Conservation (phyloP, 148 eudicot species). For the Fagopyrum esculentum region DNA sequence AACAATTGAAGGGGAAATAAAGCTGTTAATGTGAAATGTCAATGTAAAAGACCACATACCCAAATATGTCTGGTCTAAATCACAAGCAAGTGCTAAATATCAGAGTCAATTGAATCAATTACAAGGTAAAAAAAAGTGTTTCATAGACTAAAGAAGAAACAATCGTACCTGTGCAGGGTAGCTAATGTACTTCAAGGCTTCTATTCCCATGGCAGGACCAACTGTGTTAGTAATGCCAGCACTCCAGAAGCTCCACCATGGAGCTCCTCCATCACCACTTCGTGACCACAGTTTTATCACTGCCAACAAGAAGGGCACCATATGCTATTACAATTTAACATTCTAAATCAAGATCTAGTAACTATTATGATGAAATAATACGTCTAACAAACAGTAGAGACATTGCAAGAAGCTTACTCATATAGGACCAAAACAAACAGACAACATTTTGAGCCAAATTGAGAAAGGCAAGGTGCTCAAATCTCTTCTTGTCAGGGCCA, state of each 20-base stretch:
- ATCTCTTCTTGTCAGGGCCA: slow-evolving; percentile 84
- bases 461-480: slow-evolving; percentile 84
- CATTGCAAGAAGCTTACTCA: slow-evolving; percentile 51
- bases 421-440: slow-evolving; percentile 84
- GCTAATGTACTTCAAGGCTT: slow-evolving; percentile 90
- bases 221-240: slow-evolving; percentile 95
- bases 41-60: background rate
- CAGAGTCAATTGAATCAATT: slow-evolving; percentile 53
- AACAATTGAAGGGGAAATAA: slow-evolving; percentile 4
- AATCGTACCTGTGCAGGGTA: slow-evolving; percentile 78
- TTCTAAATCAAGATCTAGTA: background rate
- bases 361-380: background rate
- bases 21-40: background rate
- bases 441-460: slow-evolving; percentile 87
- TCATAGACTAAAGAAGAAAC: background rate
- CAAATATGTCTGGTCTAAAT: background rate
- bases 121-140: background rate
- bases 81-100: background rate
- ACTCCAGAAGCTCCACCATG: slow-evolving; percentile 99
- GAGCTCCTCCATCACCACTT: slow-evolving; percentile 68
- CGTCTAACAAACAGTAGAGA: background rate
- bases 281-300: slow-evolving; percentile 80
- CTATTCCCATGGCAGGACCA: slow-evolving; percentile 99
- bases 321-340: background rate
- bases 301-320: slow-evolving; percentile 15